These are phyloP conservation scores for Guillardia theta DNA, from an alignment of 78 protist genomes.

Conservation along the genomic window DNA sequence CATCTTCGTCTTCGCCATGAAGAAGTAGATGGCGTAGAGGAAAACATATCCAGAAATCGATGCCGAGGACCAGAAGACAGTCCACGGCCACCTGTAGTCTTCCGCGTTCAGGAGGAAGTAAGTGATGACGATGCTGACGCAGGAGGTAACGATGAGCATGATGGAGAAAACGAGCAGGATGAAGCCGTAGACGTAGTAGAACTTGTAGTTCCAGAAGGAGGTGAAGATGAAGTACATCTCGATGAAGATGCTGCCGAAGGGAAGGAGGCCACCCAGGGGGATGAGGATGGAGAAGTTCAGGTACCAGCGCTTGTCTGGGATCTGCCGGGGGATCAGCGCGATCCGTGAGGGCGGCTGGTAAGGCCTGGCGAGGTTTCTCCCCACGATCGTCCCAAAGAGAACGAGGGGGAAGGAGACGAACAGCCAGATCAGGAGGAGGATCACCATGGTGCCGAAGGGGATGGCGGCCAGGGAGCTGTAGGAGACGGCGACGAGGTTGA, in stretches of 20 bases:
- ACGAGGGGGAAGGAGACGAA: slow-evolving; percentile 79
- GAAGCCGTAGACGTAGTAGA: slow-evolving; percentile 91
- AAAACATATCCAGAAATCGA: slow-evolving; percentile 73
- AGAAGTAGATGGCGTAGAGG: slow-evolving; percentile 86
- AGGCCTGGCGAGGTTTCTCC: slow-evolving; percentile 34
- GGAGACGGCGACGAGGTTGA: slow-evolving; percentile 71
- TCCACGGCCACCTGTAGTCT: slow-evolving; percentile 91
- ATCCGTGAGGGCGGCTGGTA: neutral
- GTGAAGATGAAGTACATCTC: slow-evolving; percentile 92
- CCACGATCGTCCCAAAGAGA: slow-evolving; percentile 71
- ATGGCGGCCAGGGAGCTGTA: slow-evolving; percentile 46
- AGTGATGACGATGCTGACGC: slow-evolving; percentile 73
- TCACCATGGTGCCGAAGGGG: slow-evolving; percentile 51
- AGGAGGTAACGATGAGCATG: slow-evolving; percentile 70
- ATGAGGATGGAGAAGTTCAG: slow-evolving; percentile 26
- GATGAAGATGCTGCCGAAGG: slow-evolving; percentile 89
- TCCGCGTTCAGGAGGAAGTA: slow-evolving; percentile 86
- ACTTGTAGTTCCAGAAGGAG: slow-evolving; percentile 92
- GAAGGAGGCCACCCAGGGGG: slow-evolving; percentile 64
- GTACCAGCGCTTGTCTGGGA: slow-evolving; percentile 69
- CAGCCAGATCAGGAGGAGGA: slow-evolving; percentile 62
- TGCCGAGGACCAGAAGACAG: slow-evolving; percentile 44
- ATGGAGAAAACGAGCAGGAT: slow-evolving; percentile 54
- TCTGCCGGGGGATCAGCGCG: slow-evolving; percentile 70
- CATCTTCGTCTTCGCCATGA: slow-evolving; percentile 39